Base-by-base conservation (phyloP, 768 basidiomycete species). In the Boletus insuetus region DNA sequence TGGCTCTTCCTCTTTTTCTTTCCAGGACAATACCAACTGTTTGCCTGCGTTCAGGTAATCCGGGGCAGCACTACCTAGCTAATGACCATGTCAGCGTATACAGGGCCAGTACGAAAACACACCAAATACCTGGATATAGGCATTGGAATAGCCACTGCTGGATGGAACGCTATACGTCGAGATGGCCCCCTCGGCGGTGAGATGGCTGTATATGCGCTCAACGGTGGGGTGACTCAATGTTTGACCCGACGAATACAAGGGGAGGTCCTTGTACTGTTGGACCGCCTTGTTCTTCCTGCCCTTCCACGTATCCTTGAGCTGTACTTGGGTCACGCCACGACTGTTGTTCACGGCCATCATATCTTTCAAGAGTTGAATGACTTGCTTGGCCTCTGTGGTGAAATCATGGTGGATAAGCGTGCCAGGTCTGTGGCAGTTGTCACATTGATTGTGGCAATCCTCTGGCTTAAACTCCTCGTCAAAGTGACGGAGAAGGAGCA, bases 401-500 rank as follows among this genome's bases (percentile, higher is more conserved):
- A 91, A 78, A 65, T 97, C 85, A 38, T 77, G 71, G 12, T 72
- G 73, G 17, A 78, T 65, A 6, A 78, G 62, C 10, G 73, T 75
- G 16, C 76, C 74, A 32, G 75, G 74, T 48, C 80, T 75, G 41
- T 79, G 72, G 67, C 97, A 99, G 58, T 91, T 94, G 69, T 98
- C 91, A 69, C 97, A 99, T 5, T 79, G 77, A 39, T 77, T 74
- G 37, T 80, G 70, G 65, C 97, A 99, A 16, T 82, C 60, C 24
- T 67, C 73, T 32, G 79, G 74, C 56, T 87, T 80, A 71, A 98
- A 98, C 10, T 75, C 74, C 68, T 99, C 91, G 58, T 83, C 85
- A 62, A 97, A 98, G 70, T 91, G 91, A n/a, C 81, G 79, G 17
- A 99, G 81, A n/a, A 98, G 76, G 61, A 92, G 90, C 6, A 82